These are phyloP conservation scores for Microbotryum scabiosae DNA, from an alignment of 1,284 basidiomycete genomes.

Conservation along the genomic window DNA sequence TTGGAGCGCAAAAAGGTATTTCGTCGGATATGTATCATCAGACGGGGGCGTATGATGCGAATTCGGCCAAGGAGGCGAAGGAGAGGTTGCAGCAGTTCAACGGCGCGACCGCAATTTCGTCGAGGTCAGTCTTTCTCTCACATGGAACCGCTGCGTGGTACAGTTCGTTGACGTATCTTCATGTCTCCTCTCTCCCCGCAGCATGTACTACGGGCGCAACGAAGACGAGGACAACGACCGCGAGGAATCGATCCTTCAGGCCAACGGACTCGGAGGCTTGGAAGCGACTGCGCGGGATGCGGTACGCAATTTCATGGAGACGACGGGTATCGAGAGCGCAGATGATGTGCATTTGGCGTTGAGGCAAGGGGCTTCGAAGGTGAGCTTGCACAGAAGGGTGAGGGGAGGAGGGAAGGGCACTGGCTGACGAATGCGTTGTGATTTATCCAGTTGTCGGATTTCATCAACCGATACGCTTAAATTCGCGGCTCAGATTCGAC, in stretches of 20 bases:
- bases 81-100: conserved; percentile 73
- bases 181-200: not conserved
- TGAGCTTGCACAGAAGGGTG: conserved; percentile 41
- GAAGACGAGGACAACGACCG: conserved; percentile 62
- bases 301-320: conserved; percentile 58
- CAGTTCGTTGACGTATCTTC: not conserved
- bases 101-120: conserved; percentile 88
- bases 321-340: conserved; percentile 70
- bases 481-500: too few species aligned
- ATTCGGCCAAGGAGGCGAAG: conserved; percentile 65
- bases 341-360: conserved; percentile 79
- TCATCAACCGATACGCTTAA: too few species aligned
- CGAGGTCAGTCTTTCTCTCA: conserved; percentile 46
- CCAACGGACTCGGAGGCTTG: conserved; percentile 47
- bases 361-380: conserved; percentile 74
- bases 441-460: too few species aligned
- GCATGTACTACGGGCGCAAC: conserved; percentile 83
- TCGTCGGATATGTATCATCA: conserved; percentile 98
- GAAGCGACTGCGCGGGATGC: conserved; percentile 75
- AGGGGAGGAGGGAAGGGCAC: too few species aligned
- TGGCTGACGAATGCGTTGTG: too few species aligned
- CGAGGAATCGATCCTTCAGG: conserved; percentile 41
- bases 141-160: too few species aligned
- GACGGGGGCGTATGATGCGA: conserved; percentile 76
- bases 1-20: conserved; percentile 86